Percentiles rank a stretch among this genome's conserved stretches.
phyloP scores from a whole-genome alignment of 345 rosid genomes.

The Pistacia atlantica region DNA sequence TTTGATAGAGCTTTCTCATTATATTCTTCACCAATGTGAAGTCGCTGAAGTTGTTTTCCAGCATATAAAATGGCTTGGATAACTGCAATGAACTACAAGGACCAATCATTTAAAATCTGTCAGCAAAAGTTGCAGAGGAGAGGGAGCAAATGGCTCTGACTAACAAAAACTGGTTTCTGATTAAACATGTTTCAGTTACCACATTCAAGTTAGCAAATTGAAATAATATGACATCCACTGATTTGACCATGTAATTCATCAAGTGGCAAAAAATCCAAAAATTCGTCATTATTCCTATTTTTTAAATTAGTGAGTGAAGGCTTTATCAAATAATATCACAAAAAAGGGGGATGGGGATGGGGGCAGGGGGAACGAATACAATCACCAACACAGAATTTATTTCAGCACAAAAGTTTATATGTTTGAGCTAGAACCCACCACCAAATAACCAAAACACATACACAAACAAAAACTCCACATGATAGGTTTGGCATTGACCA shows the following conservation, averaged over 20 bases:
- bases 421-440: too few relatives aligned
- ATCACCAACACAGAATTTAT: not conserved
- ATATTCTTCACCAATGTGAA: slow-evolving; percentile 48
- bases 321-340: not conserved
- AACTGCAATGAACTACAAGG: slow-evolving; percentile 83
- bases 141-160: not conserved
- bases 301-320: not conserved
- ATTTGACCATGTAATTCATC: not conserved
- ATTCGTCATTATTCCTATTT: not conserved
- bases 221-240: not conserved
- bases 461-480: not conserved
- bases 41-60: slow-evolving; percentile 74
- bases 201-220: not conserved
- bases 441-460: too few relatives aligned
- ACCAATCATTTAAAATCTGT: slow-evolving; percentile 36
- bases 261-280: not conserved
- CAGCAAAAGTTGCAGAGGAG: slow-evolving; percentile 19
- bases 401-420: not conserved
- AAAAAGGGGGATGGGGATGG: too few relatives aligned
- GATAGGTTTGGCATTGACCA: not conserved
- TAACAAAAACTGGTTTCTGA: slow-evolving; percentile 1
- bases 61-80: slow-evolving; percentile 73
- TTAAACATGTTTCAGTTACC: not conserved
- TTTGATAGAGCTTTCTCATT: slow-evolving; percentile 27
- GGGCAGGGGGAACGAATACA: not conserved